These are phyloP conservation scores for Hypomyces perniciosus DNA, from an alignment of 2,329 filamentous ascomycete species.

Conservation along the genomic window DNA sequence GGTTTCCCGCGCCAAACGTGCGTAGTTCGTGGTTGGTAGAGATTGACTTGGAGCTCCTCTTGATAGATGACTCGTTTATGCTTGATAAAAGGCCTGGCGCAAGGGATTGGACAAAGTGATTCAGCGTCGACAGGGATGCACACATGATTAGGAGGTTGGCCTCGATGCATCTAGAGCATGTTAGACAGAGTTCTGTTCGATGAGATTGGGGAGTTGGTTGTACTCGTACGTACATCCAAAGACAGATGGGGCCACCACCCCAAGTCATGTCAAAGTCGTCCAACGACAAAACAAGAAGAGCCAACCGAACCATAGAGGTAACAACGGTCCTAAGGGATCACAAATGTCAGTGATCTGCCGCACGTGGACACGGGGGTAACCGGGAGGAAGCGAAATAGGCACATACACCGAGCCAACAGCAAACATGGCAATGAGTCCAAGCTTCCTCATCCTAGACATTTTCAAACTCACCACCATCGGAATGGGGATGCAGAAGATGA, in stretches of 20 bases:
- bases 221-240: slow-evolving; percentile 20
- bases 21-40: slow-evolving; percentile 1
- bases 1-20: not conserved
- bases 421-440: slow-evolving; percentile 38
- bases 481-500: slow-evolving; percentile 40
- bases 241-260: slow-evolving; percentile 20
- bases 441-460: slow-evolving; percentile 39
- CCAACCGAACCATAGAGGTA: slow-evolving; percentile 25
- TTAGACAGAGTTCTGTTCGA: too few species aligned
- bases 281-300: slow-evolving; percentile 19
- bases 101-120: slow-evolving; percentile 25
- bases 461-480: slow-evolving; percentile 37
- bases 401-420: slow-evolving; percentile 31
- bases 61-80: not conserved
- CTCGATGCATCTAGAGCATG: slow-evolving; percentile 25
- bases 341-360: not conserved
- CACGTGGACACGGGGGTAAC: not conserved
- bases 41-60: not conserved
- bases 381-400: not conserved
- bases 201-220: not conserved
- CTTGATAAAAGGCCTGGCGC: slow-evolving; percentile 20
- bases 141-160: slow-evolving; percentile 34
- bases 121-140: slow-evolving; percentile 20
- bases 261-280: slow-evolving; percentile 21
- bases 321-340: slow-evolving; percentile 21